These are phyloP conservation scores for Aspergillus sclerotiicarbonarius DNA, from an alignment of 495 filamentous ascomycete species.

Conservation along the genomic window DNA sequence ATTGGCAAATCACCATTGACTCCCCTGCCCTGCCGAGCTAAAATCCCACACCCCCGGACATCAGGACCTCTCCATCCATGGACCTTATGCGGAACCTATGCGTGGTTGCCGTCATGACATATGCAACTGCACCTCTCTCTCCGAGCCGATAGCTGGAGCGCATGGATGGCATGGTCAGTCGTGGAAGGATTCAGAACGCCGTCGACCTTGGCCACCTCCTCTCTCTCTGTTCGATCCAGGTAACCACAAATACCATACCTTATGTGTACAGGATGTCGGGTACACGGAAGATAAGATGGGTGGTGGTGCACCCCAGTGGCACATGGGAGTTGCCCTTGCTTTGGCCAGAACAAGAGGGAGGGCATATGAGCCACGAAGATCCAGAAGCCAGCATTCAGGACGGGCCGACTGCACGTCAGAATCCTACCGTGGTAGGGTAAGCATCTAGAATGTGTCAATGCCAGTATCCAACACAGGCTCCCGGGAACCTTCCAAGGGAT, in stretches of 20 bases:
- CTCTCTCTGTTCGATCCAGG: not conserved
- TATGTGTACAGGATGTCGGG: constrained; percentile 3
- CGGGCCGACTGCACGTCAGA: constrained; percentile 4
- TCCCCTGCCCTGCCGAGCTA: not conserved
- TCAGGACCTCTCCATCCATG: not conserved
- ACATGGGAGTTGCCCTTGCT: constrained; percentile 4
- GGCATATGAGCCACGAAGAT: not conserved
- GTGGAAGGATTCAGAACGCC: constrained; percentile 2
- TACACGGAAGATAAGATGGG: constrained; percentile 6
- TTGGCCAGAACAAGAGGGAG: not conserved
- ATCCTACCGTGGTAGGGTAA: constrained; percentile 4
- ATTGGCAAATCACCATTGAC: not conserved
- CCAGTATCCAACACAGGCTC: not conserved
- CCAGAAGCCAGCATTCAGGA: not conserved
- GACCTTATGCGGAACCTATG: not conserved
- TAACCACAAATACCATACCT: constrained; percentile 3
- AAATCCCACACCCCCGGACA: not conserved
- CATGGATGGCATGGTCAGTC: constrained; percentile 1
- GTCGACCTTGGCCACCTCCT: not conserved
- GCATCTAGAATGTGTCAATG: constrained; percentile 6
- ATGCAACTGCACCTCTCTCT: constrained; percentile 2
- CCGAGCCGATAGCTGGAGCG: not conserved
- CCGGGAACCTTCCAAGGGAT: not conserved
- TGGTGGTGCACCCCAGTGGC: not conserved
- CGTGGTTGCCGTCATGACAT: constrained; percentile 7